Base-by-base conservation (phyloP, 1,284 basidiomycete genomes). In the Marasmius fiardii region DNA sequence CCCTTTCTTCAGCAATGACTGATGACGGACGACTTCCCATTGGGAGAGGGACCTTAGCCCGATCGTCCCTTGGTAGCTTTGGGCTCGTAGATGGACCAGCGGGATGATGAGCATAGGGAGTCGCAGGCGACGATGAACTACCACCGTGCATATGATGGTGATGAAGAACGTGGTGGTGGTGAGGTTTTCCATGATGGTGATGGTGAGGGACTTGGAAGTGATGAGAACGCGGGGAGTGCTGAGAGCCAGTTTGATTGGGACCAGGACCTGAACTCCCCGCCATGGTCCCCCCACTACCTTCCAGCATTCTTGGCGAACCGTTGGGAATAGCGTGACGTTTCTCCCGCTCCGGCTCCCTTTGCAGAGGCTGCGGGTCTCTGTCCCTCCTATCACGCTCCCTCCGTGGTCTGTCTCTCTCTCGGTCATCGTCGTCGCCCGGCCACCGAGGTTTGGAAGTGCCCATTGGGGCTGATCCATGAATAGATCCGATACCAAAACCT, bases 331-430 rank as follows among this genome's bases (percentile, higher is more conserved):
- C 24, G 35, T 53, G 51, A 14, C 57, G 50, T 41, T 55, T 45
- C 28, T 53, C 53, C 20, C 52, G 37, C 20, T 60, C 57, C 21
- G 48, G 33, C 23, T 61, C 60, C 41, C 26, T 43, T 39, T 43
- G 35, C 24, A 41, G 33, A 41, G 39, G 31, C 44, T 54, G 45
- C 31, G 45, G 55, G 35, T 64, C 64, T 47, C 67, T 60, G 52
- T 70, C 68, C 31, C 37, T 54, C 52, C 49, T 26, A 23, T 47
- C 69, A 58, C 39, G 67, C 64, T 43, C 64, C 56, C 44, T 62
- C 62, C 39, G 39, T 14, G 39, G 14, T 16, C 39, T 16, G 7
- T 47, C 55, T 21, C 24, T 64, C 64, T 37, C 60, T 1, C 37
- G 21, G 35, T 50, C 45, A 24, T 52, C 64, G 52, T 41, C 58